Conservation (phyloP, 257 asterid species). For the Fraxinus americana region DNA sequence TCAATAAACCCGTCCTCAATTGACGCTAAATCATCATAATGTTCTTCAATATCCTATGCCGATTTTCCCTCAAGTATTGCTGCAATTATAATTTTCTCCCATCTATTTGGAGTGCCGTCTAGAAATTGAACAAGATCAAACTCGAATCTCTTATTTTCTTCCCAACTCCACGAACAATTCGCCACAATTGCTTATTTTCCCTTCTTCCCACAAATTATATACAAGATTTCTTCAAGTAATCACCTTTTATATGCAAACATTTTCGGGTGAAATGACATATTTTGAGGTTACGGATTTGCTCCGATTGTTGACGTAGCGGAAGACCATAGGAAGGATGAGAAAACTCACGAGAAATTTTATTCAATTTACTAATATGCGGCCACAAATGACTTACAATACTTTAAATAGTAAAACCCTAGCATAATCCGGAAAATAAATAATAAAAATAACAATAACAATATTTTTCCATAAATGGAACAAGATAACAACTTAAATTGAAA, state of each 20-base stretch:
- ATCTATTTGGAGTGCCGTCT: slow-evolving; percentile 35
- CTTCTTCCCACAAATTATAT: background rate
- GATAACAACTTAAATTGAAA: too few species aligned
- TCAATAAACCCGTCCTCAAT: slow-evolving; percentile 54
- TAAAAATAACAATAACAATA: too few species aligned
- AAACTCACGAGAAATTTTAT: too few species aligned
- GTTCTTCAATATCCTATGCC: slow-evolving; percentile 41
- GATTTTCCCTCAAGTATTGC: slow-evolving; percentile 38
- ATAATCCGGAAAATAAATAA: too few species aligned
- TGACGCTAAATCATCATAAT: slow-evolving; percentile 37
- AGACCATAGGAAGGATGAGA: too few species aligned
- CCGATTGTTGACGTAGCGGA: too few species aligned
- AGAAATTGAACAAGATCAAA: slow-evolving; percentile 32
- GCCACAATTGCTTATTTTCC: slow-evolving; percentile 5
- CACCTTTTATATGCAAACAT: too few species aligned
- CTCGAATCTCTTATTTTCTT: slow-evolving; percentile 47
- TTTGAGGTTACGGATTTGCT: background rate
- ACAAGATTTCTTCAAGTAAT: background rate
- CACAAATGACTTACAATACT: too few species aligned
- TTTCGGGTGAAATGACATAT: background rate
- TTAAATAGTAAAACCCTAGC: too few species aligned
- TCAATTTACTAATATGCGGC: too few species aligned
- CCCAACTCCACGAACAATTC: slow-evolving; percentile 47
- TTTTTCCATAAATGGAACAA: too few species aligned
- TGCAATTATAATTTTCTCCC: slow-evolving; percentile 43